phyloP scores from a whole-genome alignment of 1,284 basidiomycete genomes.

The Schizophyllum amplum region DNA sequence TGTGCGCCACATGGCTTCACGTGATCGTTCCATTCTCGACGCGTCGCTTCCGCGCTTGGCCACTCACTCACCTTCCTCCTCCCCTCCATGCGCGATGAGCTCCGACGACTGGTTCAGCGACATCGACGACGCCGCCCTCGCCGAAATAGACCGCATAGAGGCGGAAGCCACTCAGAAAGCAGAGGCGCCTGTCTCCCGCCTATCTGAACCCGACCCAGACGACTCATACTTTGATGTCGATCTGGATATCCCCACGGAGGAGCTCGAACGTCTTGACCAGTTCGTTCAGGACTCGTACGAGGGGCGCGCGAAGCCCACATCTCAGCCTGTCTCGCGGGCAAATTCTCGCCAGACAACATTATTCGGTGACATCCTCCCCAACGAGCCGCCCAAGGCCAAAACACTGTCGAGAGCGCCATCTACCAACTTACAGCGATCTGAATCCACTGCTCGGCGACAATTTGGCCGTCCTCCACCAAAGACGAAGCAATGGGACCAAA shows the following conservation, averaged over 20 bases:
- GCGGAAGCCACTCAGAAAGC: slow-evolving; percentile 30
- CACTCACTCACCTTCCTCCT: slow-evolving; percentile 1
- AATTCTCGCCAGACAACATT: slow-evolving; percentile 54
- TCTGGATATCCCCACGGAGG: slow-evolving; percentile 46
- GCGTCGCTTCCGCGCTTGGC: slow-evolving; percentile 2
- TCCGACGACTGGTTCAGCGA: slow-evolving; percentile 64
- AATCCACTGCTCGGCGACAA: slow-evolving; percentile 31
- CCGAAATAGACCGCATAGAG: slow-evolving; percentile 63
- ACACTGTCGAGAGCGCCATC: slow-evolving; percentile 11
- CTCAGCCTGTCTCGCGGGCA: slow-evolving; percentile 13
- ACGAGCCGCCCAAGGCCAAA: not conserved
- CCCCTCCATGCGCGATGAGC: slow-evolving; percentile 36
- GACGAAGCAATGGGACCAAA: slow-evolving; percentile 82
- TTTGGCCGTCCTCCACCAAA: slow-evolving; percentile 48
- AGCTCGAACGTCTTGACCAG: slow-evolving; percentile 44
- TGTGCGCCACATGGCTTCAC: not conserved
- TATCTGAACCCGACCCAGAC: slow-evolving; percentile 20
- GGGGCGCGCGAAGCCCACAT: slow-evolving; percentile 18
- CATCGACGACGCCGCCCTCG: slow-evolving; percentile 40
- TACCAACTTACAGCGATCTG: slow-evolving; percentile 32
- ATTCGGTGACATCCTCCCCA: slow-evolving; percentile 43
- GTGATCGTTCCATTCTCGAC: not conserved
- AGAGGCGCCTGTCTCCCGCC: not conserved
- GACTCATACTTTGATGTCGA: slow-evolving; percentile 49
- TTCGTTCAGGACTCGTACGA: slow-evolving; percentile 39